Conservation (phyloP, 2,329 filamentous ascomycete genomes). For the Colletotrichum sp. region DNA sequence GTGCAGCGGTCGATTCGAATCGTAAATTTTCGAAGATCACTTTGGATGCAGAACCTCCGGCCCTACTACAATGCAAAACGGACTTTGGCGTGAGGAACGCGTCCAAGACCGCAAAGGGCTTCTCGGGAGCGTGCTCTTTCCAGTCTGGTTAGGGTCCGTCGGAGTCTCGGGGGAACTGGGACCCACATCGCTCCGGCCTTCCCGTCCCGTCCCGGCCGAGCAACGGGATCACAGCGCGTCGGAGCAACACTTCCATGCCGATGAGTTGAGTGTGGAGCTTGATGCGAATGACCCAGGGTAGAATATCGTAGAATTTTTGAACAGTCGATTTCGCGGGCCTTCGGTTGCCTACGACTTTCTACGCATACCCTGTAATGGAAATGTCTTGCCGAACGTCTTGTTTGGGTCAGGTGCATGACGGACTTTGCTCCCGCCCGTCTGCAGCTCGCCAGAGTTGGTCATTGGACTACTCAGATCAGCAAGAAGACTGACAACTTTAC, state of each 20-base stretch:
- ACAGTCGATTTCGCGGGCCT: not conserved
- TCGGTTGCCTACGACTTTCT: not conserved
- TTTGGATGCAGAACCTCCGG: not conserved
- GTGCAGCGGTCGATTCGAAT: not conserved
- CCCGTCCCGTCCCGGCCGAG: not conserved
- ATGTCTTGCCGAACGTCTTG: not conserved
- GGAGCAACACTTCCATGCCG: not conserved
- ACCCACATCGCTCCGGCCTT: not conserved
- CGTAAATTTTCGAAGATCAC: not conserved
- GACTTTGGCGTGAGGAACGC: not conserved
- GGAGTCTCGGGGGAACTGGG: not conserved
- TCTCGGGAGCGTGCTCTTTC: not conserved
- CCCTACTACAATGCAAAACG: rapidly evolving
- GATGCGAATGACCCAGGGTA: rapidly evolving
- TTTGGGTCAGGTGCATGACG: not conserved
- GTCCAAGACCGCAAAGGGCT: not conserved
- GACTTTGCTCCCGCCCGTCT: not conserved
- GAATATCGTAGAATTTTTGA: not conserved
- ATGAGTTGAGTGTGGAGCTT: rapidly evolving
- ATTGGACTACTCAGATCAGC: not conserved
- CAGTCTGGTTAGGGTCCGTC: rapidly evolving
- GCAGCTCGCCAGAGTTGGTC: not conserved
- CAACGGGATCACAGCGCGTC: not conserved
- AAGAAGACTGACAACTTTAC: not conserved
- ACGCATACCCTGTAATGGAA: not conserved